Evolutionary conservation across 2,329 filamentous ascomycete species (phyloP), one percentile per base, ranked within the genome.

Genomic region (Ascochyta lentis): DNA sequence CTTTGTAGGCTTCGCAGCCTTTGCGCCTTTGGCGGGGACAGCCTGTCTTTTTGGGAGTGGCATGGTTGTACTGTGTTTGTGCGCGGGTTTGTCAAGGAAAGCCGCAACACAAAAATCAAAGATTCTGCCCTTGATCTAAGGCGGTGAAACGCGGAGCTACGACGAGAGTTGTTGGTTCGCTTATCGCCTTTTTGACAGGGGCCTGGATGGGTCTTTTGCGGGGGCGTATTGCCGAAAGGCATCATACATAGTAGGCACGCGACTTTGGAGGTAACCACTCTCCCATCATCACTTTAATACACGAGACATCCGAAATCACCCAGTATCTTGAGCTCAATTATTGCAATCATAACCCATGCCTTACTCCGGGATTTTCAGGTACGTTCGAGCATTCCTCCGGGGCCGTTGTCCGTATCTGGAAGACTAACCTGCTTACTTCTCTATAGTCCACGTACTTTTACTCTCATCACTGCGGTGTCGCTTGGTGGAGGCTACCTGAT

Each of bases 11-110:
- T 37, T 58, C 10, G 47, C 60, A 6, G 56, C 26, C 9, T 61
- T 64, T 12, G 48, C 49, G 7, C 56, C 51, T 56, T 70, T 72
- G 12, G 48, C 34, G 2, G 69, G 67, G 13, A 69, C 53, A 3
- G 59, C 60, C 42, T 68, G 72, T 48, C 71, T 70, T 51, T 73
- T 72, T 0, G 72, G 71, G 5, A 74, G 69, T 47, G 71, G 71
- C 71, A 74, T 74, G 39, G 57, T 62, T 38, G 34, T 27, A 16
- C 31, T 41, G 15, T 26, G 5, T 6, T 13, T 5, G 26, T 6
- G 37, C 27, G 35, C 12, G 12, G 19, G 47, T 40, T 58, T 58
- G 47, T 35, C 8, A 15, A 40, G 22, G 13, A 33, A 45, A n/a
- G 22, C 13, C 8, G 38, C 47, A 12, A 13, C 23, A 53, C 46